These are phyloP conservation scores for Penicillium diatomitis DNA, from an alignment of 495 filamentous ascomycete genomes.

Conservation along the genomic window DNA sequence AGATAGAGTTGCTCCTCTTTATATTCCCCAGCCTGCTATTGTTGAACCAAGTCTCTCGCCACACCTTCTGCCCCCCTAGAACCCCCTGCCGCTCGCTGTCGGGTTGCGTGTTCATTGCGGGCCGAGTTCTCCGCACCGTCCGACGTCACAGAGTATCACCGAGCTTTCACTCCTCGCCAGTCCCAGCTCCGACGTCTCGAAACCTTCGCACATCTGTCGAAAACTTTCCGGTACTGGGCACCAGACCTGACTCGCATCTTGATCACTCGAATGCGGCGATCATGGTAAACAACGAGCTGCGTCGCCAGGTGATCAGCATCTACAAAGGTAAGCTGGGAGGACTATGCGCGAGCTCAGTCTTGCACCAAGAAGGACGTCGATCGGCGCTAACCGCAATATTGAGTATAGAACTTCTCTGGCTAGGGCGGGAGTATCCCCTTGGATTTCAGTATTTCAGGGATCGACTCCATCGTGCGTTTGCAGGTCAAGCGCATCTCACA, in stretches of 20 bases:
- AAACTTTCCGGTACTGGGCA: no score
- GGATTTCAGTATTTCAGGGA: slow-evolving; percentile 78
- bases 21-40: background rate
- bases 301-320: slow-evolving; percentile 72
- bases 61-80: no score
- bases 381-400: background rate
- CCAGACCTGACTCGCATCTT: no score
- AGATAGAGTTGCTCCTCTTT: background rate
- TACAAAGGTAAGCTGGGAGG: slow-evolving; percentile 64
- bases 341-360: no score
- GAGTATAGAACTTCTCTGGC: slow-evolving; percentile 62
- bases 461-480: slow-evolving; percentile 78
- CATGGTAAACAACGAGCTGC: slow-evolving; percentile 50
- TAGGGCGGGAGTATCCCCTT: slow-evolving; percentile 80
- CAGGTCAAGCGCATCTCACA: slow-evolving; percentile 55
- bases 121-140: slow-evolving; percentile 7
- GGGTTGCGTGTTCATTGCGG: background rate
- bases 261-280: slow-evolving; percentile 2
- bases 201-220: no score
- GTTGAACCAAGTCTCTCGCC: no score
- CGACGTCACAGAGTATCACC: slow-evolving; percentile 13
- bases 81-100: no score
- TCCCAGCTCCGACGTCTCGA: background rate
- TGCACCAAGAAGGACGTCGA: slow-evolving; percentile 1
- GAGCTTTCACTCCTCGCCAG: slow-evolving; percentile 2